These are phyloP conservation scores for Trypanosoma vivax DNA, from an alignment of 208 protist genomes.

Conservation along the genomic window DNA sequence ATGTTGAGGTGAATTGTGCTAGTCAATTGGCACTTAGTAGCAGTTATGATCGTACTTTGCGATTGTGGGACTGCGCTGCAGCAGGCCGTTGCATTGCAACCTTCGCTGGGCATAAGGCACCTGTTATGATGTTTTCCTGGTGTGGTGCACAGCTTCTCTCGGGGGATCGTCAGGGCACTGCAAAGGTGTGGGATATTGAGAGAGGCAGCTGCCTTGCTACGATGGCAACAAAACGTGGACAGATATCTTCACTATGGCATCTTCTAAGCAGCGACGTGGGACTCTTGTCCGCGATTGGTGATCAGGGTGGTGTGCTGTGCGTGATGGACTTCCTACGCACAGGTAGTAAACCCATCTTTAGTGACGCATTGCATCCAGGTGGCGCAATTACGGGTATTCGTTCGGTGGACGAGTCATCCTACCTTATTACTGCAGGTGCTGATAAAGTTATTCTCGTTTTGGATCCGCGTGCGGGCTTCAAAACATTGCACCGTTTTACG, in stretches of 20 bases:
- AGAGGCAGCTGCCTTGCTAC: constrained; percentile 41
- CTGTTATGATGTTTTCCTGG: constrained; percentile 81
- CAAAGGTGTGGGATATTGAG: constrained; percentile 72
- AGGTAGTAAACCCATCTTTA: constrained; percentile 35
- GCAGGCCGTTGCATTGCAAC: constrained; percentile 36
- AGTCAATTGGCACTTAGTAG: constrained; percentile 41
- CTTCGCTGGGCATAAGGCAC: constrained; percentile 62
- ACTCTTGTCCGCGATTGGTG: constrained; percentile 51
- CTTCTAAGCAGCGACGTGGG: constrained; percentile 27
- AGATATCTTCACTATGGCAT: constrained; percentile 56
- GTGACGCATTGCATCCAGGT: constrained; percentile 55
- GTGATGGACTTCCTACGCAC: constrained; percentile 50
- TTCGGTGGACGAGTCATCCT: constrained; percentile 23
- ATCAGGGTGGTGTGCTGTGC: constrained; percentile 65
- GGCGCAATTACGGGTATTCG: constrained; percentile 66
- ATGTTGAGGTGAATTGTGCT: constrained; percentile 55
- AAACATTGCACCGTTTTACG: constrained; percentile 29
- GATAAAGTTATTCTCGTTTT: constrained; percentile 65
- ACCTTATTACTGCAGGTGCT: constrained; percentile 71
- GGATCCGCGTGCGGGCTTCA: constrained; percentile 53
- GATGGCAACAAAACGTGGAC: constrained; percentile 53
- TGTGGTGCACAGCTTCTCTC: constrained; percentile 49
- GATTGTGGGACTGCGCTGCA: constrained; percentile 57
- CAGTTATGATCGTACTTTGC: constrained; percentile 81
- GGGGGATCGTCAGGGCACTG: constrained; percentile 65